Evolutionary conservation across 2,329 filamentous ascomycete species (phyloP), one percentile per base, ranked within the genome.

Genomic region (Xylariaceae sp.): DNA sequence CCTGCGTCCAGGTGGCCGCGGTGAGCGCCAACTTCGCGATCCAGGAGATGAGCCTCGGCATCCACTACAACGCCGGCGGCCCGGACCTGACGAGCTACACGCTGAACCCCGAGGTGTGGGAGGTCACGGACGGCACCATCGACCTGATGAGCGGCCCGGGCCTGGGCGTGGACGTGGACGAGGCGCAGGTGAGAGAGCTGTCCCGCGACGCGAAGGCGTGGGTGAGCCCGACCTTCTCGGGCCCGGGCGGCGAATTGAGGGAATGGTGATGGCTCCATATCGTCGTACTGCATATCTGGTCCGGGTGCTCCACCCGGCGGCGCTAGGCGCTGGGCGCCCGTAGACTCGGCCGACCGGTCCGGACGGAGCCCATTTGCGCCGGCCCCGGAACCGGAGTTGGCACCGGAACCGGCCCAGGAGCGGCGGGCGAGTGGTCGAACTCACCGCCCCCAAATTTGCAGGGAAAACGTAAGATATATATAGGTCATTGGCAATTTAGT

Each of bases 1-100:
- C 83, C 0, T 77, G 70, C 35, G 65, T 86, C 25, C 82, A 87
- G 42, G 72, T 87, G 2, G 77, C 75, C 16, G 64, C 72, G 14
- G 62, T 59, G 8, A 74, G 62, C 14, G 68, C 68, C 14, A 87
- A 81, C 54, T 86, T 82, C 51, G 73, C 70, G 0, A 87, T 88
- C 19, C 77, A 84, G 50, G 83, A 88, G 56, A 87, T 87, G 83
- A 80, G 77, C 33, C 50, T 87, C 19, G 83, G 83, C 0, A 88
- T 89, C 46, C 84, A 89, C 53, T 89, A 88, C 51, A 89, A 89
- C 45, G 71, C 68, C 0, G 77, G 44, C 15, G 73, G 2, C 67
- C 74, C 2, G 66, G 77, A 45, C 17, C 60, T 84, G 35, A 71
- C 71, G 10, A 81, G 71, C 17, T 87, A 86, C 50, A 64, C 77